Evolutionary conservation across 2,329 filamentous ascomycete species (phyloP).

Genomic region (Onygenales sp.): DNA sequence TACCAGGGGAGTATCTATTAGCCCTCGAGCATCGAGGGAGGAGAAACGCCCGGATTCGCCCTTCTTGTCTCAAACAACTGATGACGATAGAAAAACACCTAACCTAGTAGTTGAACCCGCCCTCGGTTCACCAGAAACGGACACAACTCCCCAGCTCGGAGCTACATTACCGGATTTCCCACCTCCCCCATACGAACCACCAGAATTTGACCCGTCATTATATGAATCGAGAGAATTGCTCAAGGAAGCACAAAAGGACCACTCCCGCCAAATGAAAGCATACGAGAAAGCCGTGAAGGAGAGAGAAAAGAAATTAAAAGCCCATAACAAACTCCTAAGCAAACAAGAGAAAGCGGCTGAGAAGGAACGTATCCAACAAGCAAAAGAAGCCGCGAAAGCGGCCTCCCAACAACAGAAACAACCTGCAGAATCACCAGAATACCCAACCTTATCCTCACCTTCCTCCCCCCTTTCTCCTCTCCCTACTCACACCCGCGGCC

Average conservation of each 20-base stretch:
- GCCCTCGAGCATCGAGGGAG: slow-evolving; percentile 33
- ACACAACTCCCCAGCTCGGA: background rate
- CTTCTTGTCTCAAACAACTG: background rate
- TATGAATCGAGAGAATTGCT: slow-evolving; percentile 56
- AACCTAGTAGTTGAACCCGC: background rate
- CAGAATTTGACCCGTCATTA: slow-evolving; percentile 46
- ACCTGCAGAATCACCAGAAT: background rate
- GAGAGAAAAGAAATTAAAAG: slow-evolving; percentile 49
- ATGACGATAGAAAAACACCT: background rate
- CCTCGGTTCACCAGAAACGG: background rate
- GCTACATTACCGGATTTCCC: slow-evolving; percentile 18
- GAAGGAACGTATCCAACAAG: slow-evolving; percentile 25
- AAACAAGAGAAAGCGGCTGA: slow-evolving; percentile 14
- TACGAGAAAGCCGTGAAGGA: slow-evolving; percentile 60
- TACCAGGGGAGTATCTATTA: slow-evolving; percentile 4
- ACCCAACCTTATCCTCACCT: background rate
- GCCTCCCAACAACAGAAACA: background rate
- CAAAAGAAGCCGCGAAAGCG: slow-evolving; percentile 7
- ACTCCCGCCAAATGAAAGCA: slow-evolving; percentile 51
- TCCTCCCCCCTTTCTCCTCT: background rate
- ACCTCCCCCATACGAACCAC: slow-evolving; percentile 44
- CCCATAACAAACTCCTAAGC: slow-evolving; percentile 16
- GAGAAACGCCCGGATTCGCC: background rate
- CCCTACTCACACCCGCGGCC: background rate
- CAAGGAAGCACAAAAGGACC: slow-evolving; percentile 61